Conservation (phyloP, 306 rosid genomes). For the Citrullus mucosospermus region DNA sequence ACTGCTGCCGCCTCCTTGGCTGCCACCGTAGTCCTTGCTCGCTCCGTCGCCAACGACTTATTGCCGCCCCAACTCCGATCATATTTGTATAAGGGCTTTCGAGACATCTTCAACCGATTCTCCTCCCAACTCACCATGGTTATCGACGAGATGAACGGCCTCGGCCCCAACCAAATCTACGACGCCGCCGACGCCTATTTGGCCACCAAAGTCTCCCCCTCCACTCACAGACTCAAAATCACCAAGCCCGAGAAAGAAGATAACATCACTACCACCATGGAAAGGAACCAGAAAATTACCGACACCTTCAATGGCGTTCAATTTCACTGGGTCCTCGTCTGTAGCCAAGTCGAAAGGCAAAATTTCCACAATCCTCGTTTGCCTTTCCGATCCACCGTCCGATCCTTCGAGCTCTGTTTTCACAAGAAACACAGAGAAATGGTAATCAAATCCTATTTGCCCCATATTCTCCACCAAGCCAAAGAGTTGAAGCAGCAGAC, state of each 20-base stretch:
- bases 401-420: conserved; percentile 40
- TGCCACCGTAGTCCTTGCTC: conserved; percentile 38
- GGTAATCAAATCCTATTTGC: conserved; percentile 37
- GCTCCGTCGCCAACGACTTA: conserved; percentile 38
- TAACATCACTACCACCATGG: conserved; percentile 30
- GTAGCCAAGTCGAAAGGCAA: conserved; percentile 7
- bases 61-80: conserved; percentile 33
- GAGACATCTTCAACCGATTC: conserved; percentile 20
- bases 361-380: conserved; percentile 11
- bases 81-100: conserved; percentile 13
- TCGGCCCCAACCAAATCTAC: conserved; percentile 42
- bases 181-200: conserved; percentile 46
- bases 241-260: conserved; percentile 32
- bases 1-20: conserved; percentile 49
- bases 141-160: conserved; percentile 57
- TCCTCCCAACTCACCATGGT: conserved; percentile 45
- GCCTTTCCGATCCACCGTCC: conserved; percentile 21
- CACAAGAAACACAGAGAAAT: conserved; percentile 42
- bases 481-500: conserved; percentile 27
- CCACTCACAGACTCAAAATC: conserved; percentile 27
- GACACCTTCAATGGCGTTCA: conserved; percentile 41
- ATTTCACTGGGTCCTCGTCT: conserved; percentile 36
- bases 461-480: conserved; percentile 28
- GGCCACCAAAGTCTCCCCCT: conserved; percentile 37
- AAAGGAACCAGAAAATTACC: conserved; percentile 17